Evolutionary conservation across 192 early-diverging fungal species (phyloP).

Genomic region (Lunasporangiospora selenospora): DNA sequence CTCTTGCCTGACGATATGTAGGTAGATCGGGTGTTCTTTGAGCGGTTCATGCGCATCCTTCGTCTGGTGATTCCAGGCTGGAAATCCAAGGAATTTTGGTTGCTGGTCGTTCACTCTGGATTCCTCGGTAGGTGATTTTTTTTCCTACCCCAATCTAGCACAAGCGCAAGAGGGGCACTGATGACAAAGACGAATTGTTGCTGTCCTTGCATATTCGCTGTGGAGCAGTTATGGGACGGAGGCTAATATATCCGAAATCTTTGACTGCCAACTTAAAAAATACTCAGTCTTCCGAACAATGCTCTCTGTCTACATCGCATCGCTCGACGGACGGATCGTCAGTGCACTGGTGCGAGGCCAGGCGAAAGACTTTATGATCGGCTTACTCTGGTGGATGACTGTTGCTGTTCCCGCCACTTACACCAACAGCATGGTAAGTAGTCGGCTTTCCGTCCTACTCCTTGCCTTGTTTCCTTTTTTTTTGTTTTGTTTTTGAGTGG

Average conservation of each 20-base stretch:
- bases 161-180: background rate
- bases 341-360: slow-evolving; percentile 79
- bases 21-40: slow-evolving; percentile 63
- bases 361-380: slow-evolving; percentile 80
- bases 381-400: slow-evolving; percentile 91
- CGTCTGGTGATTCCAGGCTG: slow-evolving; percentile 88
- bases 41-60: slow-evolving; percentile 71
- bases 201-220: no score
- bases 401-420: slow-evolving; percentile 96
- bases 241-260: slow-evolving; percentile 3
- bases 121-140: slow-evolving; percentile 65
- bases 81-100: slow-evolving; percentile 82
- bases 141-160: background rate
- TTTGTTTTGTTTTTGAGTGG: background rate
- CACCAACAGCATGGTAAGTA: slow-evolving; percentile 88
- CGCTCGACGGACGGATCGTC: slow-evolving; percentile 86
- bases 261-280: background rate
- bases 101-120: slow-evolving; percentile 83
- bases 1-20: slow-evolving; percentile 5
- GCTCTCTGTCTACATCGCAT: slow-evolving; percentile 90
- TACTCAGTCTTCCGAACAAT: slow-evolving; percentile 80
- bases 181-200: no score
- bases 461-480: background rate
- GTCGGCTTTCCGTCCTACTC: background rate
- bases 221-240: no score